These are phyloP conservation scores for Penicillium antarcticum DNA, from an alignment of 495 filamentous ascomycete species.

Conservation along the genomic window DNA sequence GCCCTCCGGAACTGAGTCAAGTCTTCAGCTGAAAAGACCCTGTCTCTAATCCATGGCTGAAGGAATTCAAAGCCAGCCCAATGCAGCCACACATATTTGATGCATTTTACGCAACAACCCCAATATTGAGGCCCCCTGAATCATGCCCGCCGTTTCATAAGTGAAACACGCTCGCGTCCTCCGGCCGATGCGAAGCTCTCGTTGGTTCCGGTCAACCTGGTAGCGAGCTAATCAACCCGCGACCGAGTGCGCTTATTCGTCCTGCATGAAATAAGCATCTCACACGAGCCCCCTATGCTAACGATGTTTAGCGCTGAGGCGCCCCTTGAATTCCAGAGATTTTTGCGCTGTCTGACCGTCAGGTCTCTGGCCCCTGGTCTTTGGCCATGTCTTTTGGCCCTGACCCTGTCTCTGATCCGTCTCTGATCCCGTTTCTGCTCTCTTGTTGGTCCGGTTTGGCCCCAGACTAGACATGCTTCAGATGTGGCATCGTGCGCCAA, in stretches of 20 bases:
- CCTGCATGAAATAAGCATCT: slow-evolving; percentile 32
- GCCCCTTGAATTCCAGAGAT: slow-evolving; percentile 3
- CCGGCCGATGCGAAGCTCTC: slow-evolving; percentile 1
- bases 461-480: not conserved
- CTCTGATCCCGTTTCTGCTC: not conserved
- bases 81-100: not conserved
- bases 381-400: not conserved
- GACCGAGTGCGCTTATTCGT: slow-evolving; percentile 25
- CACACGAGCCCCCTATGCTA: slow-evolving; percentile 1
- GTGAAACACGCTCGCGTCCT: slow-evolving; percentile 29
- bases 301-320: slow-evolving; percentile 8
- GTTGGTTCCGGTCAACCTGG: slow-evolving; percentile 16
- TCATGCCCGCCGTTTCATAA: slow-evolving; percentile 15
- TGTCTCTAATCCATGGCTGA: too few species aligned
- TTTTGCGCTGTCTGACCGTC: not conserved
- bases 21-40: not conserved
- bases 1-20: not conserved
- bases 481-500: not conserved
- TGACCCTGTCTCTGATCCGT: not conserved
- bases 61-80: too few species aligned
- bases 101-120: not conserved
- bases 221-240: slow-evolving; percentile 22
- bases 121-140: slow-evolving; percentile 1
- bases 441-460: slow-evolving; percentile 7
- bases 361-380: too few species aligned